phyloP scores from a whole-genome alignment of 345 rosid species.

The Eucalyptus brandiana region DNA sequence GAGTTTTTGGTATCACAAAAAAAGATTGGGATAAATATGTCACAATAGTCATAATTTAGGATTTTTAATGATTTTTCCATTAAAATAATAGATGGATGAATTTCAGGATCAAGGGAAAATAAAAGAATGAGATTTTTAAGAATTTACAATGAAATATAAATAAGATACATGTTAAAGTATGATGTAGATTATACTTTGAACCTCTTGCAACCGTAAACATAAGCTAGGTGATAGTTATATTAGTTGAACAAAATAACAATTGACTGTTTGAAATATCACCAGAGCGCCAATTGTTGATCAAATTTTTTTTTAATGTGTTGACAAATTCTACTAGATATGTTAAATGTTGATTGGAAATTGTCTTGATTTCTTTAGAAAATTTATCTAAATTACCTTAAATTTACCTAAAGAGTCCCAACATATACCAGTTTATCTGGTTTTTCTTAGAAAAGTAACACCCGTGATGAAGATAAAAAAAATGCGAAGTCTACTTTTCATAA shows the following conservation, averaged over 20 bases:
- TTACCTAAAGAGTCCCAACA: neutral
- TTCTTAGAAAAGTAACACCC: neutral
- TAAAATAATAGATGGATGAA: too few species aligned
- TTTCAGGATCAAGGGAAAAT: neutral
- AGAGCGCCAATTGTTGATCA: neutral
- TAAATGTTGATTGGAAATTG: neutral
- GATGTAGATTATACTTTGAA: neutral
- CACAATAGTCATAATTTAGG: too few species aligned
- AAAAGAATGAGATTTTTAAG: too few species aligned
- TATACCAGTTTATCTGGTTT: neutral
- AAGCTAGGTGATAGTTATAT: neutral
- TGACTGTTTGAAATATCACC: neutral
- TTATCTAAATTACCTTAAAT: neutral
- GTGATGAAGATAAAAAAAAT: neutral
- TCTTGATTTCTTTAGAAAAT: neutral
- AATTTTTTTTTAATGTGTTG: fast-evolving
- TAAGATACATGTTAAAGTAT: too few species aligned
- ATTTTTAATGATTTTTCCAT: too few species aligned
- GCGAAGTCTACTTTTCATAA: neutral
- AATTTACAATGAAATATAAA: too few species aligned
- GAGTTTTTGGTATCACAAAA: too few species aligned
- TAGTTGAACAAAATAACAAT: neutral
- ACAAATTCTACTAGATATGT: neutral
- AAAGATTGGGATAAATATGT: too few species aligned
- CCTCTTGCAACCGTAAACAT: neutral